Evolutionary conservation across 1,284 basidiomycete species (phyloP).

Genomic region (Pyrrhoderma lamaoense): DNA sequence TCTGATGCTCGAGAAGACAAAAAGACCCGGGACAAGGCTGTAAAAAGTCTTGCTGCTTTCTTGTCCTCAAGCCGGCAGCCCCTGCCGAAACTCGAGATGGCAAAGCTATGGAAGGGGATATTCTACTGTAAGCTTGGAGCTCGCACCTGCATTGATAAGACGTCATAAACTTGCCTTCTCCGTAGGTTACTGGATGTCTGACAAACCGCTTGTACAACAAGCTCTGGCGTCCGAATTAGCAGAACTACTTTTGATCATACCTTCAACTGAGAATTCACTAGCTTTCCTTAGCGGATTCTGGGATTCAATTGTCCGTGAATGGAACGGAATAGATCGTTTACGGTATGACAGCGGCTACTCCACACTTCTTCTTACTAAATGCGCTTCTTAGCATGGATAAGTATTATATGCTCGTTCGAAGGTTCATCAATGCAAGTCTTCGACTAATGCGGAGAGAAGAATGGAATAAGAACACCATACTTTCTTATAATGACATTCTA

Average conservation of each 20-base stretch:
- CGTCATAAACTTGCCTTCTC: neutral
- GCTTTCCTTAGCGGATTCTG: conserved; percentile 86
- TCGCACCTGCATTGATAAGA: neutral
- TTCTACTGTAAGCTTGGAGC: conserved; percentile 77
- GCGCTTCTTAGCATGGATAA: conserved; percentile 76
- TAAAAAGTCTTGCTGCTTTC: conserved; percentile 71
- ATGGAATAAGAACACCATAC: conserved; percentile 57
- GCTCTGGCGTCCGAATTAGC: conserved; percentile 82
- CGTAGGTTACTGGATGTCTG: conserved; percentile 98
- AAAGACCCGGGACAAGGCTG: conserved; percentile 82
- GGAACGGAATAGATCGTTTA: conserved; percentile 86
- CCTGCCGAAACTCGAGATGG: conserved; percentile 70
- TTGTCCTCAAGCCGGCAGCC: conserved; percentile 56
- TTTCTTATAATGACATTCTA: conserved; percentile 65
- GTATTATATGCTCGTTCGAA: conserved; percentile 89
- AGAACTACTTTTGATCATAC: conserved; percentile 68
- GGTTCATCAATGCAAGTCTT: conserved; percentile 84
- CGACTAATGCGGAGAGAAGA: conserved; percentile 62
- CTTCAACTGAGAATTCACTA: conserved; percentile 53
- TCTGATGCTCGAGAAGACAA: conserved; percentile 53
- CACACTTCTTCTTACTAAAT: neutral
- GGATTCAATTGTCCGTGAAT: conserved; percentile 83
- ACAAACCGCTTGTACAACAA: conserved; percentile 96
- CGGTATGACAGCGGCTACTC: conserved; percentile 44
- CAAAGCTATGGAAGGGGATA: conserved; percentile 94